Base-by-base conservation (phyloP, 2,329 filamentous ascomycete genomes). In the Cadophora gregata region DNA sequence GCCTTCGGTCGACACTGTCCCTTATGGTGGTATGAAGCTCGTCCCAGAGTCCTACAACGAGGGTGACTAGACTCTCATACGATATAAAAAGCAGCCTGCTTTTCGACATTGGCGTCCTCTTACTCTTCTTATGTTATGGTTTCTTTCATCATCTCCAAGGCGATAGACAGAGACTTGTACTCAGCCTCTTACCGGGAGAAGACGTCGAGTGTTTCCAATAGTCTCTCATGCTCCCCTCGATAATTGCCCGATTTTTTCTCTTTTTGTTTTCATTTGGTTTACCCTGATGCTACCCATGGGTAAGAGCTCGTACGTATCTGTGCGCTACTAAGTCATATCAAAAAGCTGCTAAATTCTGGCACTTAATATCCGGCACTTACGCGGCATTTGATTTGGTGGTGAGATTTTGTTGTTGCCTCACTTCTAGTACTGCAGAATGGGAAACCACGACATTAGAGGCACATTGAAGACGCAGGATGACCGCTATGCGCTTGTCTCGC, bases 21-120 rank as follows among this genome's bases (percentile, higher is more conserved):
- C 64, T 2, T 72, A 74, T 50, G 65, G 71, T 29, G 70, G 70
- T 14, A 59, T 71, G 63, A 73, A 71, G 64, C 69, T 71, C 65
- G 70, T 74, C 48, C 71, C 70, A 21, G 72, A 73, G 8, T 29
- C 36, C 19, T 71, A 71, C 51, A 56, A 45, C 2, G 66, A 59
- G 24, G 55, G 3, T 60, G 47, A 9, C 27, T 59, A 53, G 42
- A 47, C 48, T 25, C 1, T 24, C 12, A 12, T 9, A 9, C n/a
- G n/a, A 58, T 24, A 21, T 14, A 38, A n/a, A 2, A n/a, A n/a
- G 27, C 5, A 7, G n/a, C 25, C n/a, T 53, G 48, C 31, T n/a
- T 27, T 9, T 27, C 16, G n/a, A 31, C n/a, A n/a, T 4, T 21
- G 4, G 5, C 31, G 19, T 27, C 27, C 19, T 31, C 50, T 53